phyloP scores from a whole-genome alignment of 345 rosid species.

The Laguncularia racemosa region DNA sequence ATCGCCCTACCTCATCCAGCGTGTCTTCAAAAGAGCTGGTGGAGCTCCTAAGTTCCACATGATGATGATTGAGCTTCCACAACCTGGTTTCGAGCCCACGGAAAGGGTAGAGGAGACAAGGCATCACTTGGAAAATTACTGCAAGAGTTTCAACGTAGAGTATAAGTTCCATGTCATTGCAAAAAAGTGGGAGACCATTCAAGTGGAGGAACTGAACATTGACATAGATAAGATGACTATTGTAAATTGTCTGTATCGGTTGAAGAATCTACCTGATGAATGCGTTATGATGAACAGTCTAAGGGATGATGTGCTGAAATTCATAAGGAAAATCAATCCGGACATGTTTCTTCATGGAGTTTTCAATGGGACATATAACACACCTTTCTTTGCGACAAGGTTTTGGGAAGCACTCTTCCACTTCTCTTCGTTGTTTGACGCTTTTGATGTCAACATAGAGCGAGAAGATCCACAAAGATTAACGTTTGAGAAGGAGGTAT shows the following conservation, averaged over 20 bases:
- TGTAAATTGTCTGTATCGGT: constrained; percentile 48
- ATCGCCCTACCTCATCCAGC: constrained; percentile 76
- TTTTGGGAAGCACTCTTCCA: constrained; percentile 65
- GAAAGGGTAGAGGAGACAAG: constrained; percentile 72
- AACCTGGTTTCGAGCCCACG: constrained; percentile 66
- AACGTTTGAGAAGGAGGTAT: constrained; percentile 50
- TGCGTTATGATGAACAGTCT: constrained; percentile 41
- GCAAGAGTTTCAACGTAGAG: constrained; percentile 49
- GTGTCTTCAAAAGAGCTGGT: constrained; percentile 24
- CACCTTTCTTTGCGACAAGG: constrained; percentile 61
- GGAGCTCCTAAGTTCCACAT: constrained; percentile 62
- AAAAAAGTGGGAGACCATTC: constrained; percentile 69
- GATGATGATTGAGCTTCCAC: constrained; percentile 79
- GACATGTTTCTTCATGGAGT: constrained; percentile 56
- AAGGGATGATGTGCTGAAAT: constrained; percentile 50
- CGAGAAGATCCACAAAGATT: constrained; percentile 48
- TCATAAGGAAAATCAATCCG: constrained; percentile 51
- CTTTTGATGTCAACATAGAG: constrained; percentile 38
- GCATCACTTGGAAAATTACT: constrained; percentile 41
- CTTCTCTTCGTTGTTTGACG: constrained; percentile 60
- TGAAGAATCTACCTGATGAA: constrained; percentile 61
- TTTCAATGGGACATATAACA: constrained; percentile 51
- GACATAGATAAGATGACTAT: constrained; percentile 42
- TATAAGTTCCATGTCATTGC: constrained; percentile 55
- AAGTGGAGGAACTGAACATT: constrained; percentile 51